Conservation (phyloP, 2,329 filamentous ascomycete species). For the Talaromyces amestolkiae region DNA sequence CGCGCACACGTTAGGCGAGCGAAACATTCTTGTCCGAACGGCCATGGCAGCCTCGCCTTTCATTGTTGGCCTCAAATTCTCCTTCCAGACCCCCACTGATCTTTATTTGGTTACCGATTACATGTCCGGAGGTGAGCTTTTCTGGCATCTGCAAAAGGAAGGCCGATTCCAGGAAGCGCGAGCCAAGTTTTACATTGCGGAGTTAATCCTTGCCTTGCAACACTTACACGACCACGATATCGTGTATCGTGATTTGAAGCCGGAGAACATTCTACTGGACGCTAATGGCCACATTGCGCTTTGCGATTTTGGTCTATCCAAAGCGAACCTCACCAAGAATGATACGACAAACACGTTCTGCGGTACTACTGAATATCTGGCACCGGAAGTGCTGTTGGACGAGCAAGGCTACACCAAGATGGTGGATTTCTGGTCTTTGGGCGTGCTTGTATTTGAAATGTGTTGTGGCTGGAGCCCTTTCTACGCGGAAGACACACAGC, state of each 20-base stretch:
- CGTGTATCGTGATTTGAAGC: conserved; percentile 95
- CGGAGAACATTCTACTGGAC: conserved; percentile 94
- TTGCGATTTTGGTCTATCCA: conserved; percentile 95
- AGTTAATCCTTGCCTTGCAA: conserved; percentile 90
- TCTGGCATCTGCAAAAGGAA: conserved; percentile 98
- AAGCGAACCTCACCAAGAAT: conserved; percentile 94
- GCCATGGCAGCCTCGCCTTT: conserved; percentile 95
- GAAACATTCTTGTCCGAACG: conserved; percentile 94
- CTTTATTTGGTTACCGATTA: conserved; percentile 98
- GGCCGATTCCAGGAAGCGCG: conserved; percentile 91
- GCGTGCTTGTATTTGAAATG: conserved; percentile 98
- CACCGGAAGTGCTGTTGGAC: conserved; percentile 90
- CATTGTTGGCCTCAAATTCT: conserved; percentile 97
- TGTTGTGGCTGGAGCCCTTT: conserved; percentile 99
- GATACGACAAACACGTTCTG: conserved; percentile 99
- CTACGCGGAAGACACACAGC: conserved; percentile 97
- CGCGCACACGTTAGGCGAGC: conserved; percentile 91
- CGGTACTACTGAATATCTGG: conserved; percentile 95
- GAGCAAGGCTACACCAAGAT: conserved; percentile 99
- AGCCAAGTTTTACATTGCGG: conserved; percentile 98
- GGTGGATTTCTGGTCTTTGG: conserved; percentile 99
- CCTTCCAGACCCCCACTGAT: conserved; percentile 95
- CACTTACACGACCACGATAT: conserved; percentile 97
- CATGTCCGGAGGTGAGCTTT: conserved; percentile 97
- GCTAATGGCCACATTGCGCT: conserved; percentile 97